These are phyloP conservation scores for Plasmopara viticola DNA, from an alignment of 352 stramenopile species.

Conservation along the genomic window DNA sequence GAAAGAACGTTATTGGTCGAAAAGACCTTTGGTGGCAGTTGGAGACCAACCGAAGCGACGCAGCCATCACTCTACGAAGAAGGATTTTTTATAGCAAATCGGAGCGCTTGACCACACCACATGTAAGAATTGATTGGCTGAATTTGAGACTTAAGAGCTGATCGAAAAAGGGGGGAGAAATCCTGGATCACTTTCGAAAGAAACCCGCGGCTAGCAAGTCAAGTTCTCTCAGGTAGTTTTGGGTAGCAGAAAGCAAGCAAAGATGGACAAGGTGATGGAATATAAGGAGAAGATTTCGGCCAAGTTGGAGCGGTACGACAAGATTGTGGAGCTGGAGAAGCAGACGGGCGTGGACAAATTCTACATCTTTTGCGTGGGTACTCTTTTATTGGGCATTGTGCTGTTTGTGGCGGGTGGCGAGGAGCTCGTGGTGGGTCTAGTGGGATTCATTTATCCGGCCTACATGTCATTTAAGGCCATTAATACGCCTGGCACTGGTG, in stretches of 20 bases:
- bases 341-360: conserved; percentile 85
- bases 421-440: conserved; percentile 70
- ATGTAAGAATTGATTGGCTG: conserved; percentile 19
- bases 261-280: conserved; percentile 76
- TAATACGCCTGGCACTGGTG: conserved; percentile 53
- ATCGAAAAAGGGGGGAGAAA: conserved; percentile 10
- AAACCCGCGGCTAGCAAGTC: conserved; percentile 13
- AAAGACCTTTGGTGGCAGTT: conserved; percentile 17
- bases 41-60: conserved; percentile 11
- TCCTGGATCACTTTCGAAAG: conserved; percentile 46
- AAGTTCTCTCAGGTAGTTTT: not conserved
- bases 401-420: conserved; percentile 77
- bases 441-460: conserved; percentile 85
- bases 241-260: not conserved
- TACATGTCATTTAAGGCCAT: conserved; percentile 89
- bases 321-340: conserved; percentile 81
- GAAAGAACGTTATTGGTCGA: conserved; percentile 22
- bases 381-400: conserved; percentile 47
- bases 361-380: conserved; percentile 63
- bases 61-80: conserved; percentile 18
- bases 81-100: conserved; percentile 28
- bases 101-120: conserved; percentile 6
- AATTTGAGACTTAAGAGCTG: conserved; percentile 4
- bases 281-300: conserved; percentile 82
- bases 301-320: conserved; percentile 77